Percentiles rank a stretch among this genome's conserved stretches.
Evolutionary conservation across 2,329 filamentous ascomycete genomes (phyloP).

Genomic region (Alternaria sp.): DNA sequence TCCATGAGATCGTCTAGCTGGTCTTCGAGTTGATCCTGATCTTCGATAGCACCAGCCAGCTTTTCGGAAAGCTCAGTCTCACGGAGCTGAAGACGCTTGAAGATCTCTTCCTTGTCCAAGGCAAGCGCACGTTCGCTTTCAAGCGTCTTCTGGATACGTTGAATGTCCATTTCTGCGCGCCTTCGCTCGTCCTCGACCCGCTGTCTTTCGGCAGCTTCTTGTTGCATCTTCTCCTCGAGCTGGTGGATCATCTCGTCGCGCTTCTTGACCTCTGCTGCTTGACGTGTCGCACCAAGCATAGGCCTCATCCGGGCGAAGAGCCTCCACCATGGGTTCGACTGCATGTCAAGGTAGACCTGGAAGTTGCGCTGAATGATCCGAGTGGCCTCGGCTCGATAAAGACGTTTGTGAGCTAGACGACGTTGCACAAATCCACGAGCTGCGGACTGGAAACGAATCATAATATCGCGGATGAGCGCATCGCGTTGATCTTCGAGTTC

Average conservation of each 20-base stretch:
- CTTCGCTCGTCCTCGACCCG: conserved; percentile 90
- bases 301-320: conserved; percentile 95
- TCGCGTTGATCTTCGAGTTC: conserved; percentile 97
- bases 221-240: conserved; percentile 81
- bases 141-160: conserved; percentile 88
- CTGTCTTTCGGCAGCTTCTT: conserved; percentile 75
- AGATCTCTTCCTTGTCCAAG: conserved; percentile 98
- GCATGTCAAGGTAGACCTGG: conserved; percentile 86
- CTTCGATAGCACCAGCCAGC: conserved; percentile 86
- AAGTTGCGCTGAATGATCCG: conserved; percentile 95
- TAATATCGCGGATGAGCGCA: conserved; percentile 88
- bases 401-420: conserved; percentile 85
- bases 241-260: conserved; percentile 91
- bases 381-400: conserved; percentile 94
- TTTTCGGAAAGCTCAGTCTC: conserved; percentile 93
- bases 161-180: conserved; percentile 83
- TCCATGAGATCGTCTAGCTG: conserved; percentile 88
- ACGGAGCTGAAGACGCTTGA: conserved; percentile 91
- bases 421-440: conserved; percentile 89
- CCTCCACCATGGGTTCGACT: conserved; percentile 96
- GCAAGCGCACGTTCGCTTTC: conserved; percentile 96
- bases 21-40: conserved; percentile 92
- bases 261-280: conserved; percentile 91
- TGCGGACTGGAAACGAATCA: conserved; percentile 89
- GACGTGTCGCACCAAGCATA: conserved; percentile 87